Conservation (phyloP, 2,329 filamentous ascomycete genomes). For the Phyllosticta citriasiana region DNA sequence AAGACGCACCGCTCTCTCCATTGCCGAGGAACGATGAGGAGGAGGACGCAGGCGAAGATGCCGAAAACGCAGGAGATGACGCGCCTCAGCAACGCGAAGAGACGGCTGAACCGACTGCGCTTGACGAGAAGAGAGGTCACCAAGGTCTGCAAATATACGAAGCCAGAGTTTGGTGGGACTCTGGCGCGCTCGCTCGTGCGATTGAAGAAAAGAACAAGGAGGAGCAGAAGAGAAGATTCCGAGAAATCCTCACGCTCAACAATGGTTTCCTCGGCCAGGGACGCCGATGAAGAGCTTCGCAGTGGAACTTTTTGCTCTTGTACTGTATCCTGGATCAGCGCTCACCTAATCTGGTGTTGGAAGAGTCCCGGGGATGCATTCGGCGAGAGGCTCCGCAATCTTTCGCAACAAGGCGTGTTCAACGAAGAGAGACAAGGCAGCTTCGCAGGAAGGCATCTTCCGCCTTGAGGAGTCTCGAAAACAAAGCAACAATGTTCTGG, state of each 20-base stretch:
- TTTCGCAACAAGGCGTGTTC: background rate
- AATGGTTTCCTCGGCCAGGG: constrained; percentile 9
- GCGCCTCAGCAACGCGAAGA: background rate
- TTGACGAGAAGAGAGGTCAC: background rate
- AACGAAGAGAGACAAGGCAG: background rate
- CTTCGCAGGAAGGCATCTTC: too few relatives aligned
- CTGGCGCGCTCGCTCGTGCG: background rate
- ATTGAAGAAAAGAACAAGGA: constrained; percentile 5
- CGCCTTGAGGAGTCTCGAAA: too few relatives aligned
- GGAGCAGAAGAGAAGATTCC: constrained; percentile 3
- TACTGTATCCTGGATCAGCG: background rate
- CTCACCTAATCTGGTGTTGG: background rate
- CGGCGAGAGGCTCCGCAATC: background rate
- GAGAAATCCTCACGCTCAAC: constrained; percentile 1
- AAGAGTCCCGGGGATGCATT: background rate
- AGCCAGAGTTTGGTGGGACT: constrained; percentile 6
- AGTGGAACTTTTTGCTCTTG: background rate
- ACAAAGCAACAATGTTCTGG: too few relatives aligned
- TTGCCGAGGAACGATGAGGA: background rate
- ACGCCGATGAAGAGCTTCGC: background rate
- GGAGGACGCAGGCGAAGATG: background rate
- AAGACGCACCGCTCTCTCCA: background rate
- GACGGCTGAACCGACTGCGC: background rate
- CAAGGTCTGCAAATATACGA: constrained; percentile 9
- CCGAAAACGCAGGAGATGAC: background rate